These are phyloP conservation scores for Protea cynaroides DNA, from an alignment of 164 flowering plant genomes.

Conservation along the genomic window DNA sequence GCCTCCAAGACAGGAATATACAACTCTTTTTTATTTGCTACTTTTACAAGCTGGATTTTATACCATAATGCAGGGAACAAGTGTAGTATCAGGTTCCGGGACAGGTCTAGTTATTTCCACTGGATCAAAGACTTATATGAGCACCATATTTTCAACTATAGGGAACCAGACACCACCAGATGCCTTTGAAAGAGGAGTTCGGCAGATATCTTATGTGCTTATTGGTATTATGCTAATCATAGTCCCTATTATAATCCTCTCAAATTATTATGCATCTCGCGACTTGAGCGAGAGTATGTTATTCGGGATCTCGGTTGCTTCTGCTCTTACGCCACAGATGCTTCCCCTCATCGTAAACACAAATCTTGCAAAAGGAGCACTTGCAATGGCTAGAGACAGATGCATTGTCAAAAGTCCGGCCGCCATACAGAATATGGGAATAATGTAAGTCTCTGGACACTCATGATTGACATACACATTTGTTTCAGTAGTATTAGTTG, in stretches of 20 bases:
- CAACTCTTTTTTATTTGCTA: not conserved
- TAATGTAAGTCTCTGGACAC: slow-evolving; percentile 47
- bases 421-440: slow-evolving; percentile 76
- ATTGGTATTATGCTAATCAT: slow-evolving; percentile 46
- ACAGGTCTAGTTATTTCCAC: slow-evolving; percentile 73
- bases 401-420: slow-evolving; percentile 69
- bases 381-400: slow-evolving; percentile 74
- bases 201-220: slow-evolving; percentile 49
- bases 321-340: slow-evolving; percentile 81
- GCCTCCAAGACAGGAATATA: no score
- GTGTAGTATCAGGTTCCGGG: slow-evolving; percentile 69
- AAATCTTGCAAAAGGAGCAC: slow-evolving; percentile 73
- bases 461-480: not conserved
- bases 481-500: not conserved
- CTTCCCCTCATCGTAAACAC: slow-evolving; percentile 74
- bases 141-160: slow-evolving; percentile 51
- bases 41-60: not conserved
- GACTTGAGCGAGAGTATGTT: slow-evolving; percentile 37
- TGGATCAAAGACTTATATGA: slow-evolving; percentile 70
- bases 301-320: slow-evolving; percentile 65
- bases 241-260: slow-evolving; percentile 37
- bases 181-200: slow-evolving; percentile 50
- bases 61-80: slow-evolving; percentile 54
- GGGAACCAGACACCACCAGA: slow-evolving; percentile 58
- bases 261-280: slow-evolving; percentile 31